Evolutionary conservation across 345 rosid genomes (phyloP).

Genomic region (Rhodamnia rubescens): DNA sequence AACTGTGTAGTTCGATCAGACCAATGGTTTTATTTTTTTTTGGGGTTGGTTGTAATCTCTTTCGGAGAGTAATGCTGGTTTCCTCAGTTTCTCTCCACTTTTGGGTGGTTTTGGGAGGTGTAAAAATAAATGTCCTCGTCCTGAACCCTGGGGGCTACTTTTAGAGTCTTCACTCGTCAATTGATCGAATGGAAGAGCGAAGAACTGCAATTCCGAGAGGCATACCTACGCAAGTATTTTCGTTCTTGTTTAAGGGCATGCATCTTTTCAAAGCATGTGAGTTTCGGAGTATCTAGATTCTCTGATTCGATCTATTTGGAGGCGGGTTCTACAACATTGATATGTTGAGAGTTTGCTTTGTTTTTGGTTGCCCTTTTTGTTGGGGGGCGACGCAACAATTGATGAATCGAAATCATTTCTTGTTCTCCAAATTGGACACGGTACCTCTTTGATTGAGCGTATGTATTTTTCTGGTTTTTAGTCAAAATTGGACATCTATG

Average conservation of each 20-base stretch:
- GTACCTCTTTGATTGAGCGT: neutral
- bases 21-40: neutral
- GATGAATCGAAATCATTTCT: neutral
- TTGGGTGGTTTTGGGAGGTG: neutral
- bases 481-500: neutral
- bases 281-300: neutral
- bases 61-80: neutral
- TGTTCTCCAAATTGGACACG: neutral
- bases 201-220: neutral
- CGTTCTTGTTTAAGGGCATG: neutral
- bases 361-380: neutral
- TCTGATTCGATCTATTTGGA: neutral
- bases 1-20: conserved; percentile 6
- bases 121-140: neutral
- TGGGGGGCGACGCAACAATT: neutral
- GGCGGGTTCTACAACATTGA: neutral
- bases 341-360: neutral
- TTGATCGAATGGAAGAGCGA: neutral
- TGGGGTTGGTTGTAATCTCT: conserved; percentile 5
- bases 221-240: neutral
- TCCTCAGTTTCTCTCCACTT: neutral
- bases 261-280: neutral
- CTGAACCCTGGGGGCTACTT: neutral
- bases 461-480: neutral
- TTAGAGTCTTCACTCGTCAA: neutral